Evolutionary conservation across 371 early-diverging fungal species (phyloP).

Genomic region (Mucor racemosus): DNA sequence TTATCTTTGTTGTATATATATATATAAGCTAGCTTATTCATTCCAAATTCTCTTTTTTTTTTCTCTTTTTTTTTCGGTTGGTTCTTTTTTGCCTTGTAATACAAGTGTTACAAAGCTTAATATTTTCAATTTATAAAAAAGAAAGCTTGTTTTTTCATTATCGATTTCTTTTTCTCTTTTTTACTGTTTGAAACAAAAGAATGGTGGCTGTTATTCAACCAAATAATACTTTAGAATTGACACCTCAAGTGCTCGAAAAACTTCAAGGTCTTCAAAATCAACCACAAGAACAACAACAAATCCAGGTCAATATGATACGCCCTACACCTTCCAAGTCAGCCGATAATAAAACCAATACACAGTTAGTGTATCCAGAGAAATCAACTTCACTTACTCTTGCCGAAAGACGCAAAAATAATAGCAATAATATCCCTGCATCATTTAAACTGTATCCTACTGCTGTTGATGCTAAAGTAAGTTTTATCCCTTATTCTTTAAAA

Average conservation of each 20-base stretch:
- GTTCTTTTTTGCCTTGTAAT: slow-evolving; percentile 10
- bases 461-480: slow-evolving; percentile 9
- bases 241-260: slow-evolving; percentile 1
- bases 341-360: slow-evolving; percentile 9
- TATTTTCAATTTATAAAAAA: not conserved
- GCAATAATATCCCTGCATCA: slow-evolving; percentile 18
- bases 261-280: not conserved
- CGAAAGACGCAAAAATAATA: slow-evolving; percentile 14
- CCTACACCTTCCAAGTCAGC: slow-evolving; percentile 17
- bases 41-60: not conserved
- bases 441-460: not conserved
- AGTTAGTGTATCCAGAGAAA: slow-evolving; percentile 20
- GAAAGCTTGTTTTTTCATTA: not conserved
- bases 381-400: slow-evolving; percentile 16
- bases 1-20: not conserved
- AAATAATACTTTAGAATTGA: not conserved
- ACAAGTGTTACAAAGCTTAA: slow-evolving; percentile 17
- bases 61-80: slow-evolving; percentile 1
- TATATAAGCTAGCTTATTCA: not conserved
- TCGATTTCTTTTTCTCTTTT: slow-evolving; percentile 6
- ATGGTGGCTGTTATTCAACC: slow-evolving; percentile 2
- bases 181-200: not conserved
- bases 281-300: not conserved
- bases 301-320: slow-evolving; percentile 1
- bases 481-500: not conserved